phyloP scores from a whole-genome alignment of 176 grass and related monocot genomes.

The Ananas comosus region DNA sequence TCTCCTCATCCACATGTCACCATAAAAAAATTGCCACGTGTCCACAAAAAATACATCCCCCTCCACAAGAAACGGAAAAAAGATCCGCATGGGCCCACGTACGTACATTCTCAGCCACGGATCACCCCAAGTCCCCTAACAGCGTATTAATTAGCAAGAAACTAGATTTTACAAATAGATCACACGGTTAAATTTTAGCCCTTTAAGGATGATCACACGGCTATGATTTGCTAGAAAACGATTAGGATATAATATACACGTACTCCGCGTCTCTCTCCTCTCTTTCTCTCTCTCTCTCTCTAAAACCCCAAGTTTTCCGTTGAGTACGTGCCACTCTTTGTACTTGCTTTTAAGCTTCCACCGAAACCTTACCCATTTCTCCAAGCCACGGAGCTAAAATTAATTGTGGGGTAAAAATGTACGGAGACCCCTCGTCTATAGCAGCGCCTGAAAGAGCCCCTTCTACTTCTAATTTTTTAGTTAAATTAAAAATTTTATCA shows the following conservation, averaged over 20 bases:
- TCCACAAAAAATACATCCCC: not conserved
- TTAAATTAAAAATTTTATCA: too few species aligned
- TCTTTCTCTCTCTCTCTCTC: constrained; percentile 5
- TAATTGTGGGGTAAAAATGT: constrained; percentile 17
- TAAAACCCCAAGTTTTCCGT: constrained; percentile 26
- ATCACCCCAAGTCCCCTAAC: not conserved
- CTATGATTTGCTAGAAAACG: not conserved
- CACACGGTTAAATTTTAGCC: not conserved
- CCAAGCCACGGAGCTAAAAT: constrained; percentile 17
- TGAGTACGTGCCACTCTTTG: constrained; percentile 60
- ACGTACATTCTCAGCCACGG: not conserved
- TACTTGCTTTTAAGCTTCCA: constrained; percentile 85
- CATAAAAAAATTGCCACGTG: constrained; percentile 8
- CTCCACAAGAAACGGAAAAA: constrained; percentile 19
- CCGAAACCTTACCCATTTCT: constrained; percentile 27
- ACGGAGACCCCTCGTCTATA: not conserved
- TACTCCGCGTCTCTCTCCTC: not conserved
- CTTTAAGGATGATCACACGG: not conserved
- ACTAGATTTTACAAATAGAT: not conserved
- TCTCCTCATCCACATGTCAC: not conserved
- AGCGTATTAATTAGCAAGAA: not conserved
- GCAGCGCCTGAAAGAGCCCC: too few species aligned
- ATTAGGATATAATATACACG: not conserved
- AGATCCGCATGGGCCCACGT: constrained; percentile 19
- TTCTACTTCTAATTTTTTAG: too few species aligned